Base-by-base conservation (phyloP, 2,329 filamentous ascomycete species). In the Xylaria digitata region DNA sequence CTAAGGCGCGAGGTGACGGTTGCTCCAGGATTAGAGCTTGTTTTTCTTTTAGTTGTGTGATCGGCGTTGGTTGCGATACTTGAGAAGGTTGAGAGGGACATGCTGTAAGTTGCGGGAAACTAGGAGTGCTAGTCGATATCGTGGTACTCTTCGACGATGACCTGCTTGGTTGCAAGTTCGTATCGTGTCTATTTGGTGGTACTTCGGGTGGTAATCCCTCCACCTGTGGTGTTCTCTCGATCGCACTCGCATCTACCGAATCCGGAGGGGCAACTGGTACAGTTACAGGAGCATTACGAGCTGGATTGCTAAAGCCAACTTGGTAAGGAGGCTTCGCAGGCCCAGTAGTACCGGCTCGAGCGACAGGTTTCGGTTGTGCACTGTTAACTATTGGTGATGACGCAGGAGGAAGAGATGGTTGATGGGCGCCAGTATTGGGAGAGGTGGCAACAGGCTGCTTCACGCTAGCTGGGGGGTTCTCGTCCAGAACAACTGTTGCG, bases 391-490 rank as follows among this genome's bases (percentile, higher is more conserved):
- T 60, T 57, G 63, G 61, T 50, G 63, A 63, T 30, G 68, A 59
- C 49, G 21, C 48, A 15, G 57, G n/a, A 7, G 62, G 30, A 19
- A 68, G 63, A n/a, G 64, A 50, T 30, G 57, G 48, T 17, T 55
- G 61, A 46, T 63, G 58, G n/a, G 65, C 59, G 19, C 55, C 49
- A 17, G 66, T 55, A 59, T 52, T 71, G 58, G 63, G 50, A 23
- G 63, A 57, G 40, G 60, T 55, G 46, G 32, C 26, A 17, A n/a
- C 49, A 69, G 71, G 64, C 52, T 65, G 71, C 60, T 72, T 75
- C 23, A 60, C 52, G 45, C 52, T 21, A 21, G 34, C 19, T n/a
- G 34, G 37, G 32, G 26, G 43, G 26, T 71, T 75, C 45, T 72
- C 70, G 30, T 54, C 71, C 15, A 70, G 55, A 52, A 56, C 34